phyloP scores from a whole-genome alignment of 2,329 filamentous ascomycete genomes.

The Aspergillus sp. region DNA sequence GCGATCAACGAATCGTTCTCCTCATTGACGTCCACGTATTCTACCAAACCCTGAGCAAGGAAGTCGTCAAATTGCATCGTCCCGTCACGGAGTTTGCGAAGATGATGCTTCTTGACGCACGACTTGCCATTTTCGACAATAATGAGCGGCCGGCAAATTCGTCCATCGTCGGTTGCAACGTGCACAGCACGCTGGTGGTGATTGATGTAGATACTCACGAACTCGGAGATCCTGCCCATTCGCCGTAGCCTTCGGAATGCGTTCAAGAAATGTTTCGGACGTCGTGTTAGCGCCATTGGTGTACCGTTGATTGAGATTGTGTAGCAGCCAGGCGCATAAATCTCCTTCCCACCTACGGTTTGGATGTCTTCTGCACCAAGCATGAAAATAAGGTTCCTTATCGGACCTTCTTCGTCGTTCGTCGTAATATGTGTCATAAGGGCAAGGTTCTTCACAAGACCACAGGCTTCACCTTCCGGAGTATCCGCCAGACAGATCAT shows the following conservation, averaged over 20 bases:
- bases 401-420: conserved; percentile 87
- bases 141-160: conserved; percentile 93
- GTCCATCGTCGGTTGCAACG: conserved; percentile 93
- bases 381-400: conserved; percentile 81
- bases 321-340: conserved; percentile 81
- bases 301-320: conserved; percentile 96
- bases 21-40: conserved; percentile 97
- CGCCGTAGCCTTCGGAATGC: conserved; percentile 84
- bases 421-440: conserved; percentile 99
- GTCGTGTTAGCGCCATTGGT: conserved; percentile 80
- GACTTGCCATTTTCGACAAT: conserved; percentile 87
- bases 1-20: conserved; percentile 96
- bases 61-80: conserved; percentile 93
- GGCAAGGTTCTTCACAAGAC: conserved; percentile 95
- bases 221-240: conserved; percentile 89
- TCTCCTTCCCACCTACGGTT: conserved; percentile 77
- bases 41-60: conserved; percentile 81
- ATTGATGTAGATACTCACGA: conserved; percentile 95
- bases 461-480: conserved; percentile 96
- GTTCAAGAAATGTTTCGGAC: conserved; percentile 81
- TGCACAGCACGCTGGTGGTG: conserved; percentile 88
- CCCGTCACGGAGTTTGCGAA: conserved; percentile 78
- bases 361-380: conserved; percentile 82
- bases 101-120: conserved; percentile 73
- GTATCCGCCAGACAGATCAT: conserved; percentile 98